phyloP scores from a whole-genome alignment of 2,329 filamentous ascomycete genomes.

The Aureobasidium pullulans region DNA sequence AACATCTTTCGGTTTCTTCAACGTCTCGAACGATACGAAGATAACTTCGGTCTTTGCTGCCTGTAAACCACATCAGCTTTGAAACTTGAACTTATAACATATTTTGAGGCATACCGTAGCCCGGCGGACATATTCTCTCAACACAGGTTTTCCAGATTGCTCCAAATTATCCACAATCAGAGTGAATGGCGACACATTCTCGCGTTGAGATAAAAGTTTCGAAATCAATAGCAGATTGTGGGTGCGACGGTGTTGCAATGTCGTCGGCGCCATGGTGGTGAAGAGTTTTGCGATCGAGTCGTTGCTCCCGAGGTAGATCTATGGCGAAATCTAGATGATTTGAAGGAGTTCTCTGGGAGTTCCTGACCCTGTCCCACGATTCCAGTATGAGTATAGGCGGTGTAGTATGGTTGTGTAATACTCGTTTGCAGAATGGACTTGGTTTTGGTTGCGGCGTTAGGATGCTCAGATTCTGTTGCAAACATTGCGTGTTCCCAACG shows the following conservation, averaged over 20 bases:
- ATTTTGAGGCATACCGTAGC: constrained; percentile 51
- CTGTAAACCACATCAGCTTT: constrained; percentile 30
- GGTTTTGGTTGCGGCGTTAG: not conserved
- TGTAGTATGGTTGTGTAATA: not conserved
- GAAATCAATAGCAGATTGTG: constrained; percentile 80
- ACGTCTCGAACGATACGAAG: constrained; percentile 70
- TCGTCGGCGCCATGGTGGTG: constrained; percentile 49
- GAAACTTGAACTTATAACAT: not conserved
- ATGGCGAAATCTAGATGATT: no score
- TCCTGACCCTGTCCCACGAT: no score
- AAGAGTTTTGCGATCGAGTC: not conserved
- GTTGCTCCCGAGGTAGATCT: no score
- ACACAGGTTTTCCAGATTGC: constrained; percentile 63
- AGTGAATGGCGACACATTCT: constrained; percentile 78
- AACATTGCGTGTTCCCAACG: not conserved
- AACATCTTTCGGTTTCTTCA: constrained; percentile 55
- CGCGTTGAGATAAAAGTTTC: constrained; percentile 69
- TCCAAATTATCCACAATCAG: constrained; percentile 78
- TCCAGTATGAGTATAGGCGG: not conserved
- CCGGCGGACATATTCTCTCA: constrained; percentile 66
- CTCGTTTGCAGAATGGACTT: no score
- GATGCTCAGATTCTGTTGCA: not conserved
- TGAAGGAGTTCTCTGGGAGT: no score
- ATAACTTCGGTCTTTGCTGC: constrained; percentile 62
- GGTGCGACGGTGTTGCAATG: constrained; percentile 64